These are phyloP conservation scores for Neurospora sublineolata DNA, from an alignment of 495 filamentous ascomycete species.

Conservation along the genomic window DNA sequence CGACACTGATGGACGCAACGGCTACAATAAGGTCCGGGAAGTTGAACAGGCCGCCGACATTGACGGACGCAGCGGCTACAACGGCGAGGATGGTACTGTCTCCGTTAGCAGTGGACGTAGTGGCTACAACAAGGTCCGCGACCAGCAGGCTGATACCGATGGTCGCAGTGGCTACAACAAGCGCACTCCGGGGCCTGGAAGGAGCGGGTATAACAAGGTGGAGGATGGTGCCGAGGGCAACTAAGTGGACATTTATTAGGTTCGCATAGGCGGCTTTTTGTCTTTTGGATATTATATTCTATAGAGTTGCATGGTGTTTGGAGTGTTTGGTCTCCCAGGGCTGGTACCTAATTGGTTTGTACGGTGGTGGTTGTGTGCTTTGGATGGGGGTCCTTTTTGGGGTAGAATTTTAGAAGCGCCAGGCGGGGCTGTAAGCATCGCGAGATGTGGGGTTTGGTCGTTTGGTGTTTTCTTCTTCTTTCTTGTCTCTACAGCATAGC, in stretches of 20 bases:
- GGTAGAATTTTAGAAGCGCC: neutral
- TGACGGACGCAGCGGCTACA: neutral
- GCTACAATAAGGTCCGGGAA: neutral
- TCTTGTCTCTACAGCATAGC: neutral
- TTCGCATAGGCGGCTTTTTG: neutral
- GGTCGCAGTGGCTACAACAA: neutral
- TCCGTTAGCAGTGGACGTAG: neutral
- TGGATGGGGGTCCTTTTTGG: neutral
- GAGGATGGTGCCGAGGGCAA: neutral
- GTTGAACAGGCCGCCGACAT: too few relatives aligned
- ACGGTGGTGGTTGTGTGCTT: neutral
- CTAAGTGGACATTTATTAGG: neutral
- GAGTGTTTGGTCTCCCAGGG: neutral
- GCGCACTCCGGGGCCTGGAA: neutral
- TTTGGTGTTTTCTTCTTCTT: neutral
- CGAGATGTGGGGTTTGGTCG: neutral
- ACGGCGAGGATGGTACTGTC: neutral
- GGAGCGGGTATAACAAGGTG: neutral
- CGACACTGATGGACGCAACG: neutral
- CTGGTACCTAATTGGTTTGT: neutral
- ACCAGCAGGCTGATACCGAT: neutral
- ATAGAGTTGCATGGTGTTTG: neutral
- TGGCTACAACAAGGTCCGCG: neutral
- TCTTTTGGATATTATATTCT: neutral
- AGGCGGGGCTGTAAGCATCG: neutral